Evolutionary conservation across 2,329 filamentous ascomycete species (phyloP), one percentile per base, ranked within the genome.

Genomic region (Coniochaeta prunicola): DNA sequence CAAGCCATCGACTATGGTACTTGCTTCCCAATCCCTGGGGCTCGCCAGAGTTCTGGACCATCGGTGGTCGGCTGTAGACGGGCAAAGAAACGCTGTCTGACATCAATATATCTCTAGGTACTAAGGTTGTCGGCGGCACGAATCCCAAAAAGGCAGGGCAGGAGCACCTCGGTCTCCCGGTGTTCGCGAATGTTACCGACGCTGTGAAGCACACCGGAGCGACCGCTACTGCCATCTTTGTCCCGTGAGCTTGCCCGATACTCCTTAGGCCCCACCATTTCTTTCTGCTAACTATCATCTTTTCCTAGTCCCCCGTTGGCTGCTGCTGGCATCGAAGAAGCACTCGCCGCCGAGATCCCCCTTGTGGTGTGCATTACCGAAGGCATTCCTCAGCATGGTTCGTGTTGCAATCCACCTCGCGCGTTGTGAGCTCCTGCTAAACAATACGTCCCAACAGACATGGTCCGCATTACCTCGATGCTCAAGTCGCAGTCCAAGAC

Each of bases 1-100:
- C 92, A 97, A 80, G 94, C 94, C 67, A 97, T 99, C 77, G 94
- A 96, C 77, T 99, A 99, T 79, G 94, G 91, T 96, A 90, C 68
- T 56, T 57, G 57, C 57, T n/a, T 38, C 50, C 66, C 45, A 58
- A 42, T 53, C 54, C 12, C 59, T n/a, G 26, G n/a, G 33, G 13
- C 26, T 30, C 50, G 6, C 24, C 28, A 53, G 2, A n/a, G 17
- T 10, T 34, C 50, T 30, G 26, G 26, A 12, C 3, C n/a, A 24
- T 8, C 21, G 7, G 5, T 21, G 10, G 19, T 24, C 40, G 10
- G 40, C 40, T 24, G 57, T 48, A 57, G 24, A 56, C 17, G 10
- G 2, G 31, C 12, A 21, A 33, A n/a, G 13, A 30, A 56, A 33
- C 50, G 42, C 13, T 33, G 34, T 38, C 38, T 34, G 33, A 58